Evolutionary conservation across 257 asterid genomes (phyloP).

Genomic region (Coffea eugenioides): DNA sequence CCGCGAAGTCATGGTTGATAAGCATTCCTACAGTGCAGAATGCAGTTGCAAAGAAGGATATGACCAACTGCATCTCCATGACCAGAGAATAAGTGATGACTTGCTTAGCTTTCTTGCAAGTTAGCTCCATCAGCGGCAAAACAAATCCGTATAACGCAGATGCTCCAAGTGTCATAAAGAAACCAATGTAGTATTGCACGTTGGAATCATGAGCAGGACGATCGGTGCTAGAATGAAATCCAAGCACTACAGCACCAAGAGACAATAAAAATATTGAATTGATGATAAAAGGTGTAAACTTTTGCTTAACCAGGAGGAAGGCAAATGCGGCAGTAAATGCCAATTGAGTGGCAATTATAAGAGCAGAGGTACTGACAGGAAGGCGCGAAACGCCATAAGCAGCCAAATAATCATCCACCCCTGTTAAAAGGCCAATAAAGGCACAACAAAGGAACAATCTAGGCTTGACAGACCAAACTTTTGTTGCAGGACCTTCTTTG

Average conservation of each 20-base stretch:
- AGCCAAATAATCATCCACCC: slow-evolving; percentile 22
- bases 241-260: slow-evolving; percentile 27
- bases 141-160: slow-evolving; percentile 32
- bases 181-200: slow-evolving; percentile 23
- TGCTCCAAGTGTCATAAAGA: slow-evolving; percentile 32
- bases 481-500: slow-evolving; percentile 1
- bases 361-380: slow-evolving; percentile 29
- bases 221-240: slow-evolving; percentile 25
- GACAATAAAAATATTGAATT: slow-evolving; percentile 25
- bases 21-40: slow-evolving; percentile 35
- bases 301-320: slow-evolving; percentile 30
- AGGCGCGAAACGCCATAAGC: slow-evolving; percentile 29
- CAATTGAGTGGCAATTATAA: slow-evolving; percentile 30
- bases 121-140: slow-evolving; percentile 27
- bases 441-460: slow-evolving; percentile 18
- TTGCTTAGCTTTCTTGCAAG: slow-evolving; percentile 22
- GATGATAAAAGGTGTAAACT: slow-evolving; percentile 7
- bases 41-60: slow-evolving; percentile 26
- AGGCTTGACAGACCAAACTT: slow-evolving; percentile 11
- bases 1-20: slow-evolving; percentile 28
- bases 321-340: slow-evolving; percentile 34
- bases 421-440: slow-evolving; percentile 21
- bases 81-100: slow-evolving; percentile 26
- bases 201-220: slow-evolving; percentile 24
- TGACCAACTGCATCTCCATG: slow-evolving; percentile 31